Base-by-base conservation (phyloP, 1,284 basidiomycete species). In the Puccinia polysora region DNA sequence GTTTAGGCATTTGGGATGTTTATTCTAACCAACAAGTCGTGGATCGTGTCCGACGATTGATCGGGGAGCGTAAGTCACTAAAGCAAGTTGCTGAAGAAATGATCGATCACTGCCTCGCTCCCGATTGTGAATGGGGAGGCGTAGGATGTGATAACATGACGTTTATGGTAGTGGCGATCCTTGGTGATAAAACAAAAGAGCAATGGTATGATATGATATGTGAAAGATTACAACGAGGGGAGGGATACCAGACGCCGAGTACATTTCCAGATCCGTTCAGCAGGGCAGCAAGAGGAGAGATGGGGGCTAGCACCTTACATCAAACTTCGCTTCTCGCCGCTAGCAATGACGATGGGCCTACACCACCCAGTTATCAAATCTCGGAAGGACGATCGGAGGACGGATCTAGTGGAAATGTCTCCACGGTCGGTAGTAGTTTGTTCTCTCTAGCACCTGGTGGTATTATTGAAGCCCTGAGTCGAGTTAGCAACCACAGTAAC, bases 81-180 rank as follows among this genome's bases (percentile, higher is more conserved):
- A 78, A 82, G 30, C 87, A 91, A 78, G 91, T 97, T 75, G 87
- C 88, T 78, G 92, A 97, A 80, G 85, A 88, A 77, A 86, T 97
- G 77, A 96, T 96, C 82, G 89, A 93, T 75, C 88, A 89, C 75
- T 98, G 96, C 80, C 84, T 97, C 56, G 94, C 96, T 12, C 93
- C 94, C 0, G 91, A 97, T 79, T 90, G 91, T 1, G 89, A 90
- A 56, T 89, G 90, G 49, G 91, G 91, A 53, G 95, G 96, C 18
- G 90, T 97, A 74, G 96, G 96, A 25, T 97, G 94, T 79, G 96
- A 99, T 83, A 98, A 99, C 83, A 99, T 99, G 96, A 98, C 96
- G 0, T 84, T 96, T 68, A 85, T 97, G 76, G 85, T 98, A 73
- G 86, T 98, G 59, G 96, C 91, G 3, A 80, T 98, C 60, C 84